Evolutionary conservation across 1,284 basidiomycete genomes (phyloP).

Genomic region (Papiliotrema laurentii): DNA sequence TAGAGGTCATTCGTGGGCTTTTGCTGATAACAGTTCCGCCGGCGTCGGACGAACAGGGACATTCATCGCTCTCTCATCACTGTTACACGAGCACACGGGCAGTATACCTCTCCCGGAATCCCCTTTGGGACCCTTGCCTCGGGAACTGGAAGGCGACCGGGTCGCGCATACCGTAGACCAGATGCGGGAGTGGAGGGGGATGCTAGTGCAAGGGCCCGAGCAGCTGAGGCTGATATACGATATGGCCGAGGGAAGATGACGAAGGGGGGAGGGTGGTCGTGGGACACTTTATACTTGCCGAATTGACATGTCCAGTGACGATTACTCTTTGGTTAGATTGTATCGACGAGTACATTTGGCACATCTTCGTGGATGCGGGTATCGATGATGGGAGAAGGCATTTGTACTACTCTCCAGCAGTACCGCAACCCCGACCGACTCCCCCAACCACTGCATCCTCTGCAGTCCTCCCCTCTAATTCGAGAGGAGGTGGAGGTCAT

Average conservation of each 20-base stretch:
- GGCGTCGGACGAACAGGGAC: slow-evolving; percentile 43
- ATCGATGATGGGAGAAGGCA: too few species aligned
- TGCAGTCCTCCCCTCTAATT: too few species aligned
- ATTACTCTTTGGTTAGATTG: too few species aligned
- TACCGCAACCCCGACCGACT: too few species aligned
- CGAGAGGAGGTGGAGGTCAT: too few species aligned
- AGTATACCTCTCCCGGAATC: slow-evolving; percentile 5
- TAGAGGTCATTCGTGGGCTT: background rate
- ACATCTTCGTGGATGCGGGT: too few species aligned
- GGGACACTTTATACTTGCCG: too few species aligned
- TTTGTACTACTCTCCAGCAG: too few species aligned
- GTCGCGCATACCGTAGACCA: slow-evolving; percentile 31
- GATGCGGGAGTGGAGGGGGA: slow-evolving; percentile 34
- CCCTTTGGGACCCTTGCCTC: slow-evolving; percentile 18
- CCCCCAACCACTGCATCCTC: too few species aligned
- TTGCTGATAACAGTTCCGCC: slow-evolving; percentile 32
- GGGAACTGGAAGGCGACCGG: slow-evolving; percentile 9
- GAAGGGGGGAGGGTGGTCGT: background rate
- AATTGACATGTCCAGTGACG: too few species aligned
- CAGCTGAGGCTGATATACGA: slow-evolving; percentile 35
- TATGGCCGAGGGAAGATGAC: slow-evolving; percentile 5
- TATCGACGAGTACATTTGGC: too few species aligned
- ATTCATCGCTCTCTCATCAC: slow-evolving; percentile 38
- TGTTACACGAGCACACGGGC: slow-evolving; percentile 12
- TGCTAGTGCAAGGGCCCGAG: slow-evolving; percentile 32